Evolutionary conservation across 75 land plant genomes (phyloP).

Genomic region (Picea glauca): DNA sequence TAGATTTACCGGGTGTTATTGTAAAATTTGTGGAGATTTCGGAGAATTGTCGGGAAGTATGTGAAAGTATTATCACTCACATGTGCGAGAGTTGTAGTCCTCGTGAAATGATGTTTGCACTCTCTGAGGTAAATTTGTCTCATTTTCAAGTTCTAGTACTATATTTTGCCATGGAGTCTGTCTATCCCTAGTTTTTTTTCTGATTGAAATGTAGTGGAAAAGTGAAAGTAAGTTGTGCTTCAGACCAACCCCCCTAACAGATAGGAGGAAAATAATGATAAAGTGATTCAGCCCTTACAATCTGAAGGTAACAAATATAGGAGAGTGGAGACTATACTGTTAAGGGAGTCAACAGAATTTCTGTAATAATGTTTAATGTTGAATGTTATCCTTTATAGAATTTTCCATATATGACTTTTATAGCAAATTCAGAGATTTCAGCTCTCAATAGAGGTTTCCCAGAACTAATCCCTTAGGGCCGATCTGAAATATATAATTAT

Average conservation of each 20-base stretch:
- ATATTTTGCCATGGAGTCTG: no score
- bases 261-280: background rate
- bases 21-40: background rate
- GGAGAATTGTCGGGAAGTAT: background rate
- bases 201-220: background rate
- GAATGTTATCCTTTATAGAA: no score
- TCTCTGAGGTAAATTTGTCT: background rate
- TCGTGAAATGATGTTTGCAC: background rate
- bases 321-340: no score
- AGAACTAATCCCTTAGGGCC: no score
- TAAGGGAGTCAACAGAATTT: no score
- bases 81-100: constrained; percentile 4
- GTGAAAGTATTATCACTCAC: constrained; percentile 3
- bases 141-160: no score
- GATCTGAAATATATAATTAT: no score
- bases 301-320: no score
- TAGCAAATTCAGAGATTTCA: no score
- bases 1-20: constrained; percentile 4
- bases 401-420: no score
- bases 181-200: background rate
- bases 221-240: background rate
- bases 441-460: no score
- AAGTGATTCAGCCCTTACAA: background rate
- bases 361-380: no score
- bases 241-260: background rate